phyloP scores from a whole-genome alignment of 2,329 filamentous ascomycete species.

The Fusarium coicis region DNA sequence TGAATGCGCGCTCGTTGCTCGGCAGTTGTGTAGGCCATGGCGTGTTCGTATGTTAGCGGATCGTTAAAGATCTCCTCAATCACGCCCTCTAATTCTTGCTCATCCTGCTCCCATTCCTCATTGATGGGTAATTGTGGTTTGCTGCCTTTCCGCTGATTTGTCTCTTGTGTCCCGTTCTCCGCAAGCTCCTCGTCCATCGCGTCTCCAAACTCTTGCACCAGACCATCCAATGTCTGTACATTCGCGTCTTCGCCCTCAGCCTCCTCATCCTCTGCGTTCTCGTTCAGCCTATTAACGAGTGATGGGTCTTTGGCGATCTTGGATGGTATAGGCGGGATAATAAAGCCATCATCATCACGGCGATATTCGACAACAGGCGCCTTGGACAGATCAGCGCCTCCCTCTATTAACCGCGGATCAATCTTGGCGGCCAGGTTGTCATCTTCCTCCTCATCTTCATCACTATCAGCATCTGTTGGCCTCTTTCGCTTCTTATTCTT shows the following conservation, averaged over 20 bases:
- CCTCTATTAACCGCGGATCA: conserved; percentile 38
- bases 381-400: conserved; percentile 50
- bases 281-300: conserved; percentile 35
- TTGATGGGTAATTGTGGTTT: conserved; percentile 65
- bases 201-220: conserved; percentile 60
- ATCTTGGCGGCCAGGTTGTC: conserved; percentile 15
- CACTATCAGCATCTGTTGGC: conserved; percentile 44
- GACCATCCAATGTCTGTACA: conserved; percentile 51
- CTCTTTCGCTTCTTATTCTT: conserved; percentile 61
- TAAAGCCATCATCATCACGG: conserved; percentile 75
- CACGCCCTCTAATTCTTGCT: conserved; percentile 74
- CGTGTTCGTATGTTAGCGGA: conserved; percentile 66
- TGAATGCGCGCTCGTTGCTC: conserved; percentile 65
- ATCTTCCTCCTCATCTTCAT: conserved; percentile 25
- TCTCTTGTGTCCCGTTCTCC: conserved; percentile 21
- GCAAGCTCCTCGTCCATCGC: conserved; percentile 47
- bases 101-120: conserved; percentile 71
- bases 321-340: conserved; percentile 65
- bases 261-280: conserved; percentile 4
- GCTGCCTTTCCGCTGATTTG: conserved; percentile 39
- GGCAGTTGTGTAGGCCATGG: conserved; percentile 67
- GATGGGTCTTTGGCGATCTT: conserved; percentile 50
- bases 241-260: conserved; percentile 35
- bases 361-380: conserved; percentile 54
- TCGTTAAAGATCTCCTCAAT: conserved; percentile 77